Conservation (phyloP, 75 land plant species). For the Pseudotsuga menziesii region DNA sequence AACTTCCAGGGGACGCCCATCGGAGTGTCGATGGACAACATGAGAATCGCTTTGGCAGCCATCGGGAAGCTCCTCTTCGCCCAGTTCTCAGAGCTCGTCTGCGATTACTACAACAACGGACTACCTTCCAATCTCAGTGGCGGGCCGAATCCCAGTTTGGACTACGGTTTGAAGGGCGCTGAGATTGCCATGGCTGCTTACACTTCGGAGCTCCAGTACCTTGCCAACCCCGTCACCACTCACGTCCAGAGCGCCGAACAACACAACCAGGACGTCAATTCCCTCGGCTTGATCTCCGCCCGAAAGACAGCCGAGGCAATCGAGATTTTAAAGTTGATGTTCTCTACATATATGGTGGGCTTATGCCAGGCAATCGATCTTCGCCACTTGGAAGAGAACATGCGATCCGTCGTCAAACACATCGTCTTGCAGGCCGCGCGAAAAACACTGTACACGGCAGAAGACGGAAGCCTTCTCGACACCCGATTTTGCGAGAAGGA, state of each 20-base stretch:
- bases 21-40: conserved; percentile 89
- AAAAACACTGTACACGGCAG: conserved; percentile 22
- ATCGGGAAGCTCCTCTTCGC: conserved; percentile 86
- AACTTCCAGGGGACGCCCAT: conserved; percentile 93
- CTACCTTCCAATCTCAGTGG: conserved; percentile 79
- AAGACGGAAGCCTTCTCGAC: conserved; percentile 21
- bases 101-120: conserved; percentile 80
- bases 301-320: conserved; percentile 76
- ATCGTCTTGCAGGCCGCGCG: conserved; percentile 16
- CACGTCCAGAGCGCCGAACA: conserved; percentile 87
- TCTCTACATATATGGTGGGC: conserved; percentile 13
- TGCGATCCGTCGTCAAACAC: conserved; percentile 32
- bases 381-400: conserved; percentile 35
- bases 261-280: conserved; percentile 83
- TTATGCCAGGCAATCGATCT: conserved; percentile 37
- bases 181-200: conserved; percentile 89
- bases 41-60: conserved; percentile 62
- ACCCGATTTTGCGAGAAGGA: conserved; percentile 41
- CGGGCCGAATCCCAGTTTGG: conserved; percentile 73
- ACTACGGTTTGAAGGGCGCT: conserved; percentile 84
- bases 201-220: conserved; percentile 79
- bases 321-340: conserved; percentile 28
- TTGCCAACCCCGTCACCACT: conserved; percentile 79
- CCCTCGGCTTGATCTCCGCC: conserved; percentile 70
- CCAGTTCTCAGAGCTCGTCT: conserved; percentile 84